Evolutionary conservation across 1,284 basidiomycete species (phyloP).

Genomic region (Ganoderma leucocontextum): DNA sequence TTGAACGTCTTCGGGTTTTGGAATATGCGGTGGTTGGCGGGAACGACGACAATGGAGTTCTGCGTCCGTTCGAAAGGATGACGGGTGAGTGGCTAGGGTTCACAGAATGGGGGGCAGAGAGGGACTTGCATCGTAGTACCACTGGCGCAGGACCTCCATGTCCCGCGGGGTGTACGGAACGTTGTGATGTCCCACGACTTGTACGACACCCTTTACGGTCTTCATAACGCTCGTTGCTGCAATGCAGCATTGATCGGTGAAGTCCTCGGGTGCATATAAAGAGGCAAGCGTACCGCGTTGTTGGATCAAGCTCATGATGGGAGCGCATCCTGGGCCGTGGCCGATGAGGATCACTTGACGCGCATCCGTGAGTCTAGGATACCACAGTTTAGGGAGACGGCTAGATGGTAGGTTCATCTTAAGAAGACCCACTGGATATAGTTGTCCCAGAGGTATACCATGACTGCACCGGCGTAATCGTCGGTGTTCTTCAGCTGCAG

Average conservation of each 20-base stretch:
- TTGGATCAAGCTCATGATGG: constrained; percentile 79
- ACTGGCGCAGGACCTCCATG: constrained; percentile 57
- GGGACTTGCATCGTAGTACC: constrained; percentile 67
- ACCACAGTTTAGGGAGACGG: background rate
- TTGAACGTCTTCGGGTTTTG: constrained; percentile 60
- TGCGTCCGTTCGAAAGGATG: constrained; percentile 35
- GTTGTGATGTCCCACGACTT: constrained; percentile 76
- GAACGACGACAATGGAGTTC: constrained; percentile 74
- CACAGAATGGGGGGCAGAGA: background rate
- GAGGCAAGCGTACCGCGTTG: constrained; percentile 61
- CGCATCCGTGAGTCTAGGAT: constrained; percentile 72
- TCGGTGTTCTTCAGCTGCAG: constrained; percentile 46
- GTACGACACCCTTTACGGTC: constrained; percentile 74
- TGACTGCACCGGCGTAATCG: constrained; percentile 63
- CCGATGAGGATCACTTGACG: constrained; percentile 84
- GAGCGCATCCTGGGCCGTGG: constrained; percentile 83
- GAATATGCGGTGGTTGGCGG: constrained; percentile 62
- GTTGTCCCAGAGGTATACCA: constrained; percentile 95
- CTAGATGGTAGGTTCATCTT: background rate
- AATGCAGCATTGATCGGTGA: background rate
- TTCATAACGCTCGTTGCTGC: constrained; percentile 62
- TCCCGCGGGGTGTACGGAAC: constrained; percentile 63
- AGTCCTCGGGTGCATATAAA: background rate
- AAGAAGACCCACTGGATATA: constrained; percentile 73
- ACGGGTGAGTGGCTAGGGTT: constrained; percentile 9